Percentiles rank a stretch among this genome's conserved stretches.
phyloP scores from a whole-genome alignment of 768 basidiomycete genomes.

The Suillus subaureus region DNA sequence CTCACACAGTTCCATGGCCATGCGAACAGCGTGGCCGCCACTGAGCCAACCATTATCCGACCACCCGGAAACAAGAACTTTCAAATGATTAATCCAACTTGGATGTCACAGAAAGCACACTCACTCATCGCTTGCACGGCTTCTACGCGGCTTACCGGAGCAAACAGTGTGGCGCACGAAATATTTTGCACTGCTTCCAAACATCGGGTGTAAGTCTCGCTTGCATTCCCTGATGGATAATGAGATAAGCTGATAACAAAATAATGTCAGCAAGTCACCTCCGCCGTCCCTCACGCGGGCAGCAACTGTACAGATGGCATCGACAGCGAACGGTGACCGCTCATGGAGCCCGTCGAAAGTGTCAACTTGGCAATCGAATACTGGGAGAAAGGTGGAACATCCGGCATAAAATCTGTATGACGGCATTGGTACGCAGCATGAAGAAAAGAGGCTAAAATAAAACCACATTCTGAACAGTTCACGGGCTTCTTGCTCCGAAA shows the following conservation, averaged over 20 bases:
- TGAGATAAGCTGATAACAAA: slow-evolving; percentile 12
- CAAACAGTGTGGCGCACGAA: slow-evolving; percentile 84
- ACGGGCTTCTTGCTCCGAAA: slow-evolving; percentile 81
- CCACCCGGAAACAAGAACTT: slow-evolving; percentile 92
- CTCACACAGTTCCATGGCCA: slow-evolving; percentile 93
- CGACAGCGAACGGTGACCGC: slow-evolving; percentile 91
- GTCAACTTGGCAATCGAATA: slow-evolving; percentile 82
- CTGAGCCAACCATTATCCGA: slow-evolving; percentile 96
- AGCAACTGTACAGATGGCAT: slow-evolving; percentile 93
- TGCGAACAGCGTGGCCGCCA: slow-evolving; percentile 94
- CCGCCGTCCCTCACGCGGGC: slow-evolving; percentile 90
- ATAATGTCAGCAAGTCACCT: slow-evolving; percentile 42
- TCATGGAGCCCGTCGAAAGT: slow-evolving; percentile 85
- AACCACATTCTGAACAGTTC: slow-evolving; percentile 81
- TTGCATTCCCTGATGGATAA: slow-evolving; percentile 57
- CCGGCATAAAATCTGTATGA: slow-evolving; percentile 79
- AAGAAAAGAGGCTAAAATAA: not conserved
- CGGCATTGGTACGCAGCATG: slow-evolving; percentile 17
- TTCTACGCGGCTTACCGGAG: slow-evolving; percentile 81
- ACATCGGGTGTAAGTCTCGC: slow-evolving; percentile 71
- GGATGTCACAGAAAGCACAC: slow-evolving; percentile 24
- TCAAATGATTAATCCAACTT: slow-evolving; percentile 11
- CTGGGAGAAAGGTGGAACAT: slow-evolving; percentile 89
- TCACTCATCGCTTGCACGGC: slow-evolving; percentile 93
- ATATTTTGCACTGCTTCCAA: slow-evolving; percentile 86